A percentile compares a stretch with the other conserved stretches of the same genome.
These are phyloP conservation scores for Penicillium aurantiogriseum DNA, from an alignment of 2,329 filamentous ascomycete genomes.

Conservation along the genomic window DNA sequence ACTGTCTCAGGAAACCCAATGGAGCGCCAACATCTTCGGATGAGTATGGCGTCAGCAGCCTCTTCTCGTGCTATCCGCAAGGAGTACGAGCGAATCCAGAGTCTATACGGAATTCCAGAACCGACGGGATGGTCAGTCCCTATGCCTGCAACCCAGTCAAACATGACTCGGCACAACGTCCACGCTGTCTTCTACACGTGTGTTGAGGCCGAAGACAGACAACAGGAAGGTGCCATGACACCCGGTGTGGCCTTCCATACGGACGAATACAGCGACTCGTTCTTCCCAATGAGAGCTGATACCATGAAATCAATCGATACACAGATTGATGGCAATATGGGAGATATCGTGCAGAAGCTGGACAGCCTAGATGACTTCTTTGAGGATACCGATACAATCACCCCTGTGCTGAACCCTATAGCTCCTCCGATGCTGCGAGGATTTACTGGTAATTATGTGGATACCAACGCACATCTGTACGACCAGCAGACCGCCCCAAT, in stretches of 20 bases:
- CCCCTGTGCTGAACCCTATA: slow-evolving; percentile 51
- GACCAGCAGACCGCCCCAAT: slow-evolving; percentile 92
- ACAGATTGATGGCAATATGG: slow-evolving; percentile 62
- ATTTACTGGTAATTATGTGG: slow-evolving; percentile 64
- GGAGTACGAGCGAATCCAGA: slow-evolving; percentile 91
- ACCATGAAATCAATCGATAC: slow-evolving; percentile 90
- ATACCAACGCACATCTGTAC: slow-evolving; percentile 79
- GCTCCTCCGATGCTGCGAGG: slow-evolving; percentile 39
- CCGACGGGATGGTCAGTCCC: slow-evolving; percentile 95
- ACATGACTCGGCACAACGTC: slow-evolving; percentile 83
- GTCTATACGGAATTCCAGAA: slow-evolving; percentile 93
- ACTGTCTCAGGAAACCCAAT: slow-evolving; percentile 87
- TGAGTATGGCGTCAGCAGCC: slow-evolving; percentile 88
- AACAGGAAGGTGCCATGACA: slow-evolving; percentile 63
- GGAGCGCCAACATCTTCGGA: slow-evolving; percentile 90
- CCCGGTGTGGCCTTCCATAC: slow-evolving; percentile 89
- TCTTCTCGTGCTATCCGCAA: slow-evolving; percentile 84
- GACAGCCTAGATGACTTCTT: slow-evolving; percentile 82
- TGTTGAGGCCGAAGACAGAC: slow-evolving; percentile 63
- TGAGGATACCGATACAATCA: slow-evolving; percentile 62
- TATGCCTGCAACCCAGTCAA: slow-evolving; percentile 84
- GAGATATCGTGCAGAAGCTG: slow-evolving; percentile 76
- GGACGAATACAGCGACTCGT: slow-evolving; percentile 77
- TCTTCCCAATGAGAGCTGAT: slow-evolving; percentile 78
- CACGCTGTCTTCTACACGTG: slow-evolving; percentile 96